Conservation (phyloP, 352 stramenopile genomes). For the Hyaloperonospora brassicae region DNA sequence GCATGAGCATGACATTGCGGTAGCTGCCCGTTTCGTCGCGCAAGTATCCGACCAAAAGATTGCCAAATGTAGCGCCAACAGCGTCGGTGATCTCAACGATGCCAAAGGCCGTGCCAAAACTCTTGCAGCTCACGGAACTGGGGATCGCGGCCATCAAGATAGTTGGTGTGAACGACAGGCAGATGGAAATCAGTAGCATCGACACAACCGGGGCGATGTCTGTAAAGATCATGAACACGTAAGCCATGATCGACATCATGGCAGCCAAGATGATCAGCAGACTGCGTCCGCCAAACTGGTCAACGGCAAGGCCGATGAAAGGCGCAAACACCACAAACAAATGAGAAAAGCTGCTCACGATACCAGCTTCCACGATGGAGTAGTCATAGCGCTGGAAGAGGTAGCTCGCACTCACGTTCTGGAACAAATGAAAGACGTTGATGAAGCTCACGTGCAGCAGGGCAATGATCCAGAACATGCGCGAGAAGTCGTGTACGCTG, state of each 20-base stretch:
- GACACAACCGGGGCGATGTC: constrained; percentile 63
- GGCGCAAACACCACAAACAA: constrained; percentile 81
- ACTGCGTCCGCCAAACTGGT: constrained; percentile 83
- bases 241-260: constrained; percentile 67
- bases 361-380: constrained; percentile 77
- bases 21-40: constrained; percentile 72
- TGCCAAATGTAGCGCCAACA: constrained; percentile 72
- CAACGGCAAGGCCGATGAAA: constrained; percentile 82
- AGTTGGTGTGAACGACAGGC: constrained; percentile 79
- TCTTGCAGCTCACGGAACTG: constrained; percentile 62
- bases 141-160: constrained; percentile 85
- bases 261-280: constrained; percentile 68
- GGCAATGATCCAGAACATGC: constrained; percentile 83
- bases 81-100: constrained; percentile 84
- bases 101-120: constrained; percentile 78
- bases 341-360: constrained; percentile 73
- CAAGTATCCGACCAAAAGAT: constrained; percentile 80
- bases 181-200: constrained; percentile 84
- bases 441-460: constrained; percentile 85
- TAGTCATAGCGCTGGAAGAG: constrained; percentile 82
- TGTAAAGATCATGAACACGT: constrained; percentile 82
- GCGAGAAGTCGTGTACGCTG: constrained; percentile 61
- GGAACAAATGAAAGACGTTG: constrained; percentile 88
- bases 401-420: constrained; percentile 85
- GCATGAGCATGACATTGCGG: constrained; percentile 78